Evolutionary conservation across 116 monocot species (phyloP), one percentile per base, ranked within the genome.

Genomic region (Phalaenopsis hybrid): DNA sequence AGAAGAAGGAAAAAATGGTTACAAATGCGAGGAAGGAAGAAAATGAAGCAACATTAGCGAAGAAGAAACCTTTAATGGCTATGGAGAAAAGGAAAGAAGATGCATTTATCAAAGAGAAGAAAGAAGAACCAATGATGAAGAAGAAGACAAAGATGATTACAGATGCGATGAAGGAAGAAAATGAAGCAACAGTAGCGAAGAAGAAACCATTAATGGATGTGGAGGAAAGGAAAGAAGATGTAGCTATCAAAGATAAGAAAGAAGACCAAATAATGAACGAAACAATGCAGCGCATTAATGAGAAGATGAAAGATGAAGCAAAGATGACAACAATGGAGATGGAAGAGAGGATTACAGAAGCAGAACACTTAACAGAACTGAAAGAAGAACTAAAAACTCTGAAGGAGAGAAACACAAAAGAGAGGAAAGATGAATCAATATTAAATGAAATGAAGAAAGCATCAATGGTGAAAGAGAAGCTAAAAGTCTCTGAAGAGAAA

Each of bases 261-360:
- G 41, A 41, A 41, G 41, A 41, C 41, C 41, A 2, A 41, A 41
- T 3, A 41, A 41, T 41, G 41, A 41, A 10, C 1, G 58, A 58
- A 20, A 15, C 58, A 15, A 17, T 58, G 15, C 58, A 20, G 17
- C 58, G 15, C 18, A 20, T 58, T 58, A 69, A 81, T 63, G 52
- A 81, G 50, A 80, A 70, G 28, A 49, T 31, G 25, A 76, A 48
- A 57, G 65, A 25, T 79, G 74, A 20, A 49, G 5, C 41, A 81
- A 44, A 12, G 43, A 63, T 46, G 18, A 65, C 23, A 12, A 13
- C 28, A 79, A 70, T 57, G 44, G 23, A 15, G 23, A 52, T 21
- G 51, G 4, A 23, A 34, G 49, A 8, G 63, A 33, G 12, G 80
- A 49, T 13, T 25, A 49, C n/a, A 44, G 21, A 2, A 13, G 3